Conservation (phyloP, 1,284 basidiomycete species). For the Melampsora larici-populina region DNA sequence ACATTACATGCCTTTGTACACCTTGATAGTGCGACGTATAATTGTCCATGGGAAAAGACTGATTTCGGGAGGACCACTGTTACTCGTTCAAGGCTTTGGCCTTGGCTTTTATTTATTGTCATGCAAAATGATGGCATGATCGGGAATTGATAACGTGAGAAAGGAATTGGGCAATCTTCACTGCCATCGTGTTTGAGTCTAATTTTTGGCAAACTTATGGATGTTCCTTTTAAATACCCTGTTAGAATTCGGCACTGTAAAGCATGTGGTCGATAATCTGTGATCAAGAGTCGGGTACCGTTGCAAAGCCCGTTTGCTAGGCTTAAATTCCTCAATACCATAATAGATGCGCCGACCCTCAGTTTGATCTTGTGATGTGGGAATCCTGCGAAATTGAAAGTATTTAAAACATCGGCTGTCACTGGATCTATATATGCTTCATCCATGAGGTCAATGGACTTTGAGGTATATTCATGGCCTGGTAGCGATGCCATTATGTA, state of each 20-base stretch:
- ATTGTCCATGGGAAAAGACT: too few relatives aligned
- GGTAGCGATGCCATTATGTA: too few relatives aligned
- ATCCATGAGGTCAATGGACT: too few relatives aligned
- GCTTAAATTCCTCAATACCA: conserved; percentile 55
- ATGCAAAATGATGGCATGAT: conserved; percentile 56
- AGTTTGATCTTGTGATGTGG: not conserved
- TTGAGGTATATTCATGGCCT: too few relatives aligned
- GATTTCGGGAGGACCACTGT: too few relatives aligned
- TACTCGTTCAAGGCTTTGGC: too few relatives aligned
- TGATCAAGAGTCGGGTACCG: conserved; percentile 52
- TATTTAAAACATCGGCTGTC: too few relatives aligned
- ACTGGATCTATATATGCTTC: too few relatives aligned
- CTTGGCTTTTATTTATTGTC: conserved; percentile 58
- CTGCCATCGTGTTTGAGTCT: not conserved
- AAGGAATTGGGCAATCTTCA: conserved; percentile 47
- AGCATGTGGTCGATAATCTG: not conserved
- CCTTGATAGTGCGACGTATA: too few relatives aligned
- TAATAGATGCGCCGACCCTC: conserved; percentile 51
- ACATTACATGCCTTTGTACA: too few relatives aligned
- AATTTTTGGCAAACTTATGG: not conserved
- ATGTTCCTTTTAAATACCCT: not conserved
- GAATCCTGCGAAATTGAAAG: not conserved
- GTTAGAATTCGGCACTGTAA: not conserved
- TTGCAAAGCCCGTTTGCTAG: conserved; percentile 55
- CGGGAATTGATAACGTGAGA: conserved; percentile 55